Conservation (phyloP, 106 monocot species). For the Dendrobium huoshanense region DNA sequence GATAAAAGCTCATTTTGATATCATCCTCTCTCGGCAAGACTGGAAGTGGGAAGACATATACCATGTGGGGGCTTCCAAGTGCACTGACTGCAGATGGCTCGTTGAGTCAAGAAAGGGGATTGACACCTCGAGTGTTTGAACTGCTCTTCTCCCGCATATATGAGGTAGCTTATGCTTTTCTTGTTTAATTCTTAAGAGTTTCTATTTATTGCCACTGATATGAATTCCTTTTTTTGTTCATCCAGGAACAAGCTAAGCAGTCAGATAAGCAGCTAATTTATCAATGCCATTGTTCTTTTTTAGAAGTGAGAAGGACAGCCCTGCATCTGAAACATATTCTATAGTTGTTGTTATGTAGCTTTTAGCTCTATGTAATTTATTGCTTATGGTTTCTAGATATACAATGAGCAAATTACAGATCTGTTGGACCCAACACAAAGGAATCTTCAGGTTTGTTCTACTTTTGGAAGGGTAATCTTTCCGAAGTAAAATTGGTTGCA, state of each 20-base stretch:
- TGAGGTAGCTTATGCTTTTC: slow-evolving; percentile 38
- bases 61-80: slow-evolving; percentile 92
- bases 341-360: slow-evolving; percentile 1
- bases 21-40: slow-evolving; percentile 36
- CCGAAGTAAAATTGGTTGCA: not conserved
- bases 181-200: not conserved
- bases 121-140: slow-evolving; percentile 98
- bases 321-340: slow-evolving; percentile 7
- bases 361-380: not conserved
- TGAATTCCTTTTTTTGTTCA: slow-evolving; percentile 4
- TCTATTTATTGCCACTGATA: not conserved
- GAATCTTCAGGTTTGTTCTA: slow-evolving; percentile 85
- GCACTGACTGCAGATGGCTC: slow-evolving; percentile 48
- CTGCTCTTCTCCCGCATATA: slow-evolving; percentile 69
- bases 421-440: slow-evolving; percentile 70
- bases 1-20: not conserved
- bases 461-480: not conserved
- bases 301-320: slow-evolving; percentile 48
- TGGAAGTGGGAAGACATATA: slow-evolving; percentile 98
- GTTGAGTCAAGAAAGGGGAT: slow-evolving; percentile 52
- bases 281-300: slow-evolving; percentile 85
- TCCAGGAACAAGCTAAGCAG: slow-evolving; percentile 80
- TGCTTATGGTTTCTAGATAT: slow-evolving; percentile 54
- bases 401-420: slow-evolving; percentile 98
- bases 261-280: slow-evolving; percentile 68